Evolutionary conservation across 768 basidiomycete species (phyloP).

Genomic region (Lentinula sp.): DNA sequence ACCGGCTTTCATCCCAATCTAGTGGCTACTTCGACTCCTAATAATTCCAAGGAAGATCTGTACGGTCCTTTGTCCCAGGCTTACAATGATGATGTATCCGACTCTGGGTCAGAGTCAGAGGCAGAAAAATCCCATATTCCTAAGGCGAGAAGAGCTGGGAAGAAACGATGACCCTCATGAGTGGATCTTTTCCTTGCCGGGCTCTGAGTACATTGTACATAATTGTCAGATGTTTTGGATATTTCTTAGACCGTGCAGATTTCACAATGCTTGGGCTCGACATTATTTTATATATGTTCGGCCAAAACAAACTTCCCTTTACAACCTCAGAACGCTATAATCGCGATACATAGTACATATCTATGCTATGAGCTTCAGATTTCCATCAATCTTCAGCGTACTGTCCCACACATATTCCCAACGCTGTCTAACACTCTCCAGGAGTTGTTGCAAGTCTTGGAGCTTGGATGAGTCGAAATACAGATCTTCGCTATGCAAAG

Average conservation of each 20-base stretch:
- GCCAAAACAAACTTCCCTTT: no score
- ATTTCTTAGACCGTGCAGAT: no score
- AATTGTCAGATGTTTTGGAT: no score
- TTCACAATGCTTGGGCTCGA: no score
- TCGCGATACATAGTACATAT: background rate
- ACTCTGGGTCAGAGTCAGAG: slow-evolving; percentile 27
- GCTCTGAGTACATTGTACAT: no score
- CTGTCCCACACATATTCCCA: background rate
- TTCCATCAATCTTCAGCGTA: background rate
- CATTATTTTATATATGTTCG: no score
- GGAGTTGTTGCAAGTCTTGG: slow-evolving; percentile 7
- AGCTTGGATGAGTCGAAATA: slow-evolving; percentile 14
- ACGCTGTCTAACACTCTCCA: background rate
- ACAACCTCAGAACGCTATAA: no score
- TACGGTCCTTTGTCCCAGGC: slow-evolving; percentile 32
- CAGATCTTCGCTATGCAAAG: slow-evolving; percentile 14
- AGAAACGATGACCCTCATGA: background rate
- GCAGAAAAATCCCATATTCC: slow-evolving; percentile 55
- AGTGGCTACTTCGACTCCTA: slow-evolving; percentile 2
- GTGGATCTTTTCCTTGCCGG: no score
- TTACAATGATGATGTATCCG: slow-evolving; percentile 30
- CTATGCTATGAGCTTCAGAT: background rate
- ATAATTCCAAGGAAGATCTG: slow-evolving; percentile 25
- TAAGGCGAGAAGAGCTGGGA: slow-evolving; percentile 46
- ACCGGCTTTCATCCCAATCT: slow-evolving; percentile 4